phyloP scores from a whole-genome alignment of 495 filamentous ascomycete species.

The Aspergillus asperescens region DNA sequence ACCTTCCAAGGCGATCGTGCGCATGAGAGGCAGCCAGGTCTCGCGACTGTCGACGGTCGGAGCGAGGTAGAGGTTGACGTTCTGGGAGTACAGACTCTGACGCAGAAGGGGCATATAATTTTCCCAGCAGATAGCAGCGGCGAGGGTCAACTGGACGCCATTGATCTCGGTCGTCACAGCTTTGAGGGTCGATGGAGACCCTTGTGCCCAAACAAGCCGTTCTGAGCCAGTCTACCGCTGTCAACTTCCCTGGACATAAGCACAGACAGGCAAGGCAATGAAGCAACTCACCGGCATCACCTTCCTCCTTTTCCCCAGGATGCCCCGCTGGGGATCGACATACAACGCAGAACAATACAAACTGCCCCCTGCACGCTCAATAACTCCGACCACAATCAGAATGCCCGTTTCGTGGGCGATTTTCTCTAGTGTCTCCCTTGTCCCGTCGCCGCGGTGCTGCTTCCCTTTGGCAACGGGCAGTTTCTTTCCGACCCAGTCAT shows the following conservation, averaged over 20 bases:
- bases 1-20: slow-evolving; percentile 74
- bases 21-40: slow-evolving; percentile 77
- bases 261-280: background rate
- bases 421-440: slow-evolving; percentile 70
- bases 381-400: slow-evolving; percentile 71
- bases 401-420: slow-evolving; percentile 71
- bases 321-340: slow-evolving; percentile 66
- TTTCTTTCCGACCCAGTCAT: slow-evolving; percentile 63
- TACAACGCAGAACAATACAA: slow-evolving; percentile 83
- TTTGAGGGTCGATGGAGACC: slow-evolving; percentile 70
- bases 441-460: slow-evolving; percentile 71
- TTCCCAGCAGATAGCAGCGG: slow-evolving; percentile 93
- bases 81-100: slow-evolving; percentile 77
- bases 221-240: slow-evolving; percentile 65
- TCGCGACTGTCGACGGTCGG: slow-evolving; percentile 85
- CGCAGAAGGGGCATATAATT: slow-evolving; percentile 91
- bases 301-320: slow-evolving; percentile 85
- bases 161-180: slow-evolving; percentile 77
- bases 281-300: slow-evolving; percentile 70
- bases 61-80: slow-evolving; percentile 88
- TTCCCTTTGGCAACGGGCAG: slow-evolving; percentile 48
- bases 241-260: background rate
- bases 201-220: slow-evolving; percentile 84
- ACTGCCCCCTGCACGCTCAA: slow-evolving; percentile 75
- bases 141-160: slow-evolving; percentile 71